Conservation (phyloP, 192 early-diverging fungal genomes). For the Mortierella antarctica region DNA sequence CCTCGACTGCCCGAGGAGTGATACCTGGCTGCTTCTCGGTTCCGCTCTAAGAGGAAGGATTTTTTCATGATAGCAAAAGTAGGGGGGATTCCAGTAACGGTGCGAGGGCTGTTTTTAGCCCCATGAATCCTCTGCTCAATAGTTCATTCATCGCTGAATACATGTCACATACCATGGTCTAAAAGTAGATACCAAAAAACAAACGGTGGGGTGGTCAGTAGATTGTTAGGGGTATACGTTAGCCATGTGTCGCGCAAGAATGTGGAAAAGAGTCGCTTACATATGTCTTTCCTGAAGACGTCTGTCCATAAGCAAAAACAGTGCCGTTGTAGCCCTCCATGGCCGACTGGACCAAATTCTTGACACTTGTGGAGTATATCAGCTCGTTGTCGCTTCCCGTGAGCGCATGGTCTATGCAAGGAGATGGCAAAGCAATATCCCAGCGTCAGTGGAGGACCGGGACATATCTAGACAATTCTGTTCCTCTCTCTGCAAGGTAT, state of each 20-base stretch:
- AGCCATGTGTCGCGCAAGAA: neutral
- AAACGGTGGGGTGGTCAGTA: slow-evolving; percentile 4
- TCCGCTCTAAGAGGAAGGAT: slow-evolving; percentile 59
- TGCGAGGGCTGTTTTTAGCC: neutral
- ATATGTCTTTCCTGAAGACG: slow-evolving; percentile 94
- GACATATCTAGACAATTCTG: neutral
- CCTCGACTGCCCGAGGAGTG: slow-evolving; percentile 80
- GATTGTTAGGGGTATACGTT: neutral
- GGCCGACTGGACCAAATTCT: slow-evolving; percentile 52
- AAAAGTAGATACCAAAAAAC: slow-evolving; percentile 38
- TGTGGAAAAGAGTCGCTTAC: slow-evolving; percentile 47
- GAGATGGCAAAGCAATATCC: neutral
- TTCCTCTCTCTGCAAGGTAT: neutral
- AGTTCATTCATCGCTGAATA: neutral
- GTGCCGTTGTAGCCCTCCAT: slow-evolving; percentile 98
- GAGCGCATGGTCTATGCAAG: slow-evolving; percentile 44
- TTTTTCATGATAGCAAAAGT: neutral
- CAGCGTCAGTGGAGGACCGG: neutral
- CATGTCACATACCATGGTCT: slow-evolving; percentile 57
- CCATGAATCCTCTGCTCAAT: too few relatives aligned
- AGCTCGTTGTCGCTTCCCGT: slow-evolving; percentile 56
- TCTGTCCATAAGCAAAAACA: slow-evolving; percentile 99
- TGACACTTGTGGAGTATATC: slow-evolving; percentile 50
- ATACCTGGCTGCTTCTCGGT: slow-evolving; percentile 76
- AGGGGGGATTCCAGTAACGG: neutral